Evolutionary conservation across 176 grass and related monocot species (phyloP).

Genomic region (Hsuehochloa calcarea): DNA sequence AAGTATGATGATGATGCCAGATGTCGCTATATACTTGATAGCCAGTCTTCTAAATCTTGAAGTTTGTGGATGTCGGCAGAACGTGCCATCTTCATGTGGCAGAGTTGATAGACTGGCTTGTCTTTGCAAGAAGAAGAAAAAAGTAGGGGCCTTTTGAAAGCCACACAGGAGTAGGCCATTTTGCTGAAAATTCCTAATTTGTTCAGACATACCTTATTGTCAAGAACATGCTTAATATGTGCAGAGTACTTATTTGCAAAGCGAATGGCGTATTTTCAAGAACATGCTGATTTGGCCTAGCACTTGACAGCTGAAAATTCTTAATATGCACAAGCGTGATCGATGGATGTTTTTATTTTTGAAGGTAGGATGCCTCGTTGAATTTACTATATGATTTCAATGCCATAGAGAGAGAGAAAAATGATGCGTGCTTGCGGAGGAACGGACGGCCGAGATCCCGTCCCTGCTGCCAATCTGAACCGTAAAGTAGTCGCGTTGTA

Average conservation of each 20-base stretch:
- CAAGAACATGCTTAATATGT: background rate
- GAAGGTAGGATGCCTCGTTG: too few relatives aligned
- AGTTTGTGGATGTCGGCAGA: constrained; percentile 30
- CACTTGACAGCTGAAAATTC: constrained; percentile 31
- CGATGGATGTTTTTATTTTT: too few relatives aligned
- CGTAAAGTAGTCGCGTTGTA: too few relatives aligned
- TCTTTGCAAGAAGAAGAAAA: background rate
- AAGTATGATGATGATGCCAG: too few relatives aligned
- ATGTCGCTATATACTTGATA: too few relatives aligned
- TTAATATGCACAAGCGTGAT: too few relatives aligned
- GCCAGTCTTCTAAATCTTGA: too few relatives aligned
- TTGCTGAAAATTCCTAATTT: background rate
- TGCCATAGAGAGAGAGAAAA: too few relatives aligned
- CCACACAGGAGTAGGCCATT: constrained; percentile 21
- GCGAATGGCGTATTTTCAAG: background rate
- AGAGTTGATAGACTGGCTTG: background rate
- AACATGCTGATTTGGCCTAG: constrained; percentile 37
- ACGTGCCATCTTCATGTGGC: constrained; percentile 36
- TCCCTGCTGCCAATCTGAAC: too few relatives aligned
- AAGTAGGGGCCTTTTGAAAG: constrained; percentile 29
- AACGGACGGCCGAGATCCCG: too few relatives aligned
- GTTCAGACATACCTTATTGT: background rate
- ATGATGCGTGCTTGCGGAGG: too few relatives aligned
- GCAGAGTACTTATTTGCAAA: background rate
- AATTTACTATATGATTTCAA: too few relatives aligned